Evolutionary conservation across 108 stramenopile species (phyloP).

Genomic region (Pseudonitzschia multistriata): DNA sequence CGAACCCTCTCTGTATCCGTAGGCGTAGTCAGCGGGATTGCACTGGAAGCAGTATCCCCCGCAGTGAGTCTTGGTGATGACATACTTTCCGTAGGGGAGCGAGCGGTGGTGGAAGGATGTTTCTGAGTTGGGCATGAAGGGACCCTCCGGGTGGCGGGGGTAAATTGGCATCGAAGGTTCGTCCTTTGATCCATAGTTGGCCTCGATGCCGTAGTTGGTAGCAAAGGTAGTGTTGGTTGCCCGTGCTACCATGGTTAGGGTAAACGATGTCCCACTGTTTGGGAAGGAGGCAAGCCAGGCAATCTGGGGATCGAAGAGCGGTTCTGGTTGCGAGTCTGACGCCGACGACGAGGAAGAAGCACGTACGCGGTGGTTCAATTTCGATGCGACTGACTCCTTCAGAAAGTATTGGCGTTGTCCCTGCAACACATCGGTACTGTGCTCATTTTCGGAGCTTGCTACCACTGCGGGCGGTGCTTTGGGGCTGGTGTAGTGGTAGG

Average conservation of each 20-base stretch:
- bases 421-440: too few relatives aligned
- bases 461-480: background rate
- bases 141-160: constrained; percentile 36
- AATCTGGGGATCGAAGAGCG: constrained; percentile 28
- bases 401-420: too few relatives aligned
- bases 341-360: background rate
- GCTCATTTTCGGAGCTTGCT: too few relatives aligned
- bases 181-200: constrained; percentile 8
- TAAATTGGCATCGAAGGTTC: constrained; percentile 23
- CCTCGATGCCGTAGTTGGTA: constrained; percentile 35
- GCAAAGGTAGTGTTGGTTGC: constrained; percentile 31
- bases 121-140: constrained; percentile 29
- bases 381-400: too few relatives aligned
- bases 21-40: constrained; percentile 32
- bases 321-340: background rate
- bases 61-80: constrained; percentile 84
- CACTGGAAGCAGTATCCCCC: constrained; percentile 61
- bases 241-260: constrained; percentile 31
- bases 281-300: constrained; percentile 62
- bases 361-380: background rate
- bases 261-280: constrained; percentile 50
- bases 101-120: constrained; percentile 9
- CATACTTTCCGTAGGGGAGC: constrained; percentile 29
- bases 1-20: constrained; percentile 14
- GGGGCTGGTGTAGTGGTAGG: background rate